These are phyloP conservation scores for Phialophora macrospora DNA, from an alignment of 2,329 filamentous ascomycete genomes.

Conservation along the genomic window DNA sequence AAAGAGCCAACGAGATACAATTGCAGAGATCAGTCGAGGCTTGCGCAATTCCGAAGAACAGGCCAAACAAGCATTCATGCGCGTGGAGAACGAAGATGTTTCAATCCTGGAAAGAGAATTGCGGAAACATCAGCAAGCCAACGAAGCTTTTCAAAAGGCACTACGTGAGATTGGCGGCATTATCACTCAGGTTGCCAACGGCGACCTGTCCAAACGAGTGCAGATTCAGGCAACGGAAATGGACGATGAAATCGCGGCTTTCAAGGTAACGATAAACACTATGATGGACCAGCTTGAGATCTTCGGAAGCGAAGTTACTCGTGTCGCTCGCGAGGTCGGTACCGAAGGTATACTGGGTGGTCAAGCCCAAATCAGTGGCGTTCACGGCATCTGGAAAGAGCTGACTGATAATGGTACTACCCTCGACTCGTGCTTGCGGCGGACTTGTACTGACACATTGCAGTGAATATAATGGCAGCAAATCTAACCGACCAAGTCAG, in stretches of 20 bases:
- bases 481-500: conserved; percentile 83
- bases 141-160: conserved; percentile 97
- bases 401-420: conserved; percentile 77
- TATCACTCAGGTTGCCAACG: conserved; percentile 91
- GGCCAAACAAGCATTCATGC: conserved; percentile 79
- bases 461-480: conserved; percentile 82
- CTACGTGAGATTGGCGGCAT: conserved; percentile 96
- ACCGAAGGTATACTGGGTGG: conserved; percentile 93
- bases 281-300: conserved; percentile 99
- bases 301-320: conserved; percentile 94
- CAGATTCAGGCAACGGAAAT: conserved; percentile 94
- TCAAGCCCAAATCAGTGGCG: conserved; percentile 89
- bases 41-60: conserved; percentile 83
- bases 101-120: conserved; percentile 88
- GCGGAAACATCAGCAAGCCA: conserved; percentile 96
- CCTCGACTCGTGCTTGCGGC: not conserved
- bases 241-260: conserved; percentile 96
- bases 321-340: conserved; percentile 91
- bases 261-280: conserved; percentile 97
- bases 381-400: conserved; percentile 97
- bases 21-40: conserved; percentile 83
- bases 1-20: conserved; percentile 81
- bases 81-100: conserved; percentile 85
- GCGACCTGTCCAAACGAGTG: conserved; percentile 95
- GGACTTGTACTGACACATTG: conserved; percentile 23